Percentiles rank a stretch among this genome's conserved stretches.
Conservation (phyloP, 1,284 basidiomycete species). For the Vanrija sp. region DNA sequence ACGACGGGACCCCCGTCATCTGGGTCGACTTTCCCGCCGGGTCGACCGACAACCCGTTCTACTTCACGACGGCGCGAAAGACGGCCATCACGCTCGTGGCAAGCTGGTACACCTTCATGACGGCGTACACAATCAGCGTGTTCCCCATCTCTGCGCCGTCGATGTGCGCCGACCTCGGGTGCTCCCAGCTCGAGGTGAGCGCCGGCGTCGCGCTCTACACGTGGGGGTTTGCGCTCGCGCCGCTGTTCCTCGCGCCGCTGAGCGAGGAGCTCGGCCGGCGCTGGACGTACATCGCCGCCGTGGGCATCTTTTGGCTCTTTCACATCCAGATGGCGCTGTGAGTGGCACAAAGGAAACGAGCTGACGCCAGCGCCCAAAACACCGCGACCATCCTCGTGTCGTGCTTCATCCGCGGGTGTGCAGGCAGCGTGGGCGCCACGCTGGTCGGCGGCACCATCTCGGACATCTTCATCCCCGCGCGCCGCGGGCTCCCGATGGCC, state of each 20-base stretch:
- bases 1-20: constrained; percentile 24
- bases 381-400: constrained; percentile 65
- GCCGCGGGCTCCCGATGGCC: constrained; percentile 62
- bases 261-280: constrained; percentile 73
- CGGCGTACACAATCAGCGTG: constrained; percentile 57
- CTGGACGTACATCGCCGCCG: constrained; percentile 62
- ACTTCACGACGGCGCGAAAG: constrained; percentile 56
- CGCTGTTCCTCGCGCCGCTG: constrained; percentile 67
- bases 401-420: constrained; percentile 61
- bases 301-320: constrained; percentile 59
- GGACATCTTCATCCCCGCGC: constrained; percentile 55
- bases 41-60: constrained; percentile 58
- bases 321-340: constrained; percentile 62
- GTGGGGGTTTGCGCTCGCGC: constrained; percentile 60
- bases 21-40: constrained; percentile 60
- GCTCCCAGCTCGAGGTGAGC: constrained; percentile 59
- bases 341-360: constrained; percentile 33
- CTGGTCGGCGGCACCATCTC: constrained; percentile 75
- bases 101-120: constrained; percentile 57
- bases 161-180: constrained; percentile 64
- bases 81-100: constrained; percentile 60
- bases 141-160: constrained; percentile 59
- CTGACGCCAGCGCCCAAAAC: constrained; percentile 56
- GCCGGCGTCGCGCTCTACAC: constrained; percentile 61
- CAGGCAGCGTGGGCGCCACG: constrained; percentile 61